phyloP scores from a whole-genome alignment of 352 stramenopile species.

The Globisporangium cystogenes region DNA sequence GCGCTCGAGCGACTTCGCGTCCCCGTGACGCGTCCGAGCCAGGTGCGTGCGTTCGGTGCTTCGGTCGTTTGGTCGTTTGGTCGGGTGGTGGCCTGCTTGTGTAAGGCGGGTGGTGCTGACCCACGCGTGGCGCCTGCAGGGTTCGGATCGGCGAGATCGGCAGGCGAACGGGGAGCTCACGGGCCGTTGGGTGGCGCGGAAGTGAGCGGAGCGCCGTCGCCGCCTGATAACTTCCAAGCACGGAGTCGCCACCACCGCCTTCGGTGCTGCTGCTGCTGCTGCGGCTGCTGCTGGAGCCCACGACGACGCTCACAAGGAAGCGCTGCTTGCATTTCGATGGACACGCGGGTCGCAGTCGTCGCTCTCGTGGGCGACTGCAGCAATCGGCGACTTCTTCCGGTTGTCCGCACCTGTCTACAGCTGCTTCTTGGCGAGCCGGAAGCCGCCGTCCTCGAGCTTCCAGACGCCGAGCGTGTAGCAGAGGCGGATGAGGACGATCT shows the following conservation, averaged over 20 bases:
- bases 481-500: slow-evolving; percentile 88
- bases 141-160: neutral
- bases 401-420: neutral
- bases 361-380: neutral
- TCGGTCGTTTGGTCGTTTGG: neutral
- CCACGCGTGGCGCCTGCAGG: neutral
- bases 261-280: too few relatives aligned
- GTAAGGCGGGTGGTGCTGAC: too few relatives aligned
- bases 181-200: neutral
- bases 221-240: neutral
- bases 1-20: slow-evolving; percentile 8
- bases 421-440: slow-evolving; percentile 29
- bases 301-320: neutral
- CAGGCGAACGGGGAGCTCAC: neutral
- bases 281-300: neutral
- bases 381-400: neutral
- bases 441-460: slow-evolving; percentile 63
- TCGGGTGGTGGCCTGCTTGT: too few relatives aligned
- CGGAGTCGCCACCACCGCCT: neutral
- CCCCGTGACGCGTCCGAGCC: neutral
- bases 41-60: neutral
- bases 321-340: too few relatives aligned
- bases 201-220: neutral
- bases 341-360: neutral
- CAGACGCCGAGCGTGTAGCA: slow-evolving; percentile 91